Evolutionary conservation across 257 asterid genomes (phyloP), one percentile per base, ranked within the genome.

Genomic region (Solanum phureja): DNA sequence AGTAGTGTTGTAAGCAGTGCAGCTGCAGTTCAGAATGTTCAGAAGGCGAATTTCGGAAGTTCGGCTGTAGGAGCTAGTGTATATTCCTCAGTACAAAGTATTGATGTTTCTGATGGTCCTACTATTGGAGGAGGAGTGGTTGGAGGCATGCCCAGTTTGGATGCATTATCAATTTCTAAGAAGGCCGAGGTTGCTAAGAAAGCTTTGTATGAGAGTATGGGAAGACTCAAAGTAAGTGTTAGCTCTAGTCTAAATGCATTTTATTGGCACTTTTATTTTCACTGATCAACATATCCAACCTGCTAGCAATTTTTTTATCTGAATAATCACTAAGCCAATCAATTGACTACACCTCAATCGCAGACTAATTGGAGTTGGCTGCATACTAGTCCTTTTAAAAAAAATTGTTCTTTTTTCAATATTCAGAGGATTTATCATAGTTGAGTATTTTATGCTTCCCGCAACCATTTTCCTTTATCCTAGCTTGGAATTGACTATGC

Each of bases 141-240:
- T 88, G 88, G 92, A 18, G 94, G 92, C 34, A 72, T 91, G 75
- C 91, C 90, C 86, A 89, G 92, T 85, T 87, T 75, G 37, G 92
- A 93, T 92, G 93, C 87, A 68, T 89, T 96, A 87, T 89, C 99
- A 7, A 92, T 95, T 84, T 87, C 98, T 35, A 92, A 91, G 88
- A 96, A 97, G 90, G 95, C 98, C 9, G 99, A 96, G 88, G 92
- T 94, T 87, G 94, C 98, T 83, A 93, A 82, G 90, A 97, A 95
- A 89, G 98, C 99, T 62, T 89, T 96, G 91, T 84, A 87, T 24
- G 96, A 94, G 91, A 97, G 92, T 83, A 72, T 94, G 88, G 91
- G 72, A 89, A 92, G 95, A 94, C 86, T 94, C 87, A 90, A 93
- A 98, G 99, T 95, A 93, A 83, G 83, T 71, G 62, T 42, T 77